phyloP scores from a whole-genome alignment of 148 eudicot species.

The Arctostaphylos glauca region DNA sequence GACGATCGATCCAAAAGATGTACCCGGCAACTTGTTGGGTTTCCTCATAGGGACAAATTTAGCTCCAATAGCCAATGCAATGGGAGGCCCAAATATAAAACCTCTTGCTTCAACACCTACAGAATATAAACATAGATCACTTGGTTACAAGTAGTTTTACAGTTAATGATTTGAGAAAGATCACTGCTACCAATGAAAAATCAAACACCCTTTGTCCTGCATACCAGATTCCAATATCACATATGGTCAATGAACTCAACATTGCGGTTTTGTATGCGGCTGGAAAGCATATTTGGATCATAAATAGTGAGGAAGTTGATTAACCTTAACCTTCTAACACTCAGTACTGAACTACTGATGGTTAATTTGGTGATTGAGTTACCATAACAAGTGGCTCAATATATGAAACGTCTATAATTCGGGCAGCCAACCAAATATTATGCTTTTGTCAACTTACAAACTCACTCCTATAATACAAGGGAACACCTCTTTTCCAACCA shows the following conservation, averaged over 20 bases:
- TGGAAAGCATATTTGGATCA: not conserved
- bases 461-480: not conserved
- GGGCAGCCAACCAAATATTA: not conserved
- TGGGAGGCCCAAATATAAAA: constrained; percentile 96
- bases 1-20: not conserved
- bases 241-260: not conserved
- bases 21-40: constrained; percentile 92
- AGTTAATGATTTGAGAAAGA: not conserved
- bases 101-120: constrained; percentile 98
- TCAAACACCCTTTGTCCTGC: not conserved
- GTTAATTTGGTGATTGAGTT: not conserved
- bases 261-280: not conserved
- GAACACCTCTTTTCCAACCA: too few relatives aligned
- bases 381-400: not conserved
- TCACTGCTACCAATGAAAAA: not conserved
- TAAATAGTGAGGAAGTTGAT: not conserved
- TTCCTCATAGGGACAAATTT: constrained; percentile 96
- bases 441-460: not conserved
- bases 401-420: not conserved
- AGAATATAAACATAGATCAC: constrained; percentile 12
- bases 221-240: not conserved
- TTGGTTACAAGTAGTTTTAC: not conserved
- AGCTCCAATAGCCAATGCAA: constrained; percentile 96
- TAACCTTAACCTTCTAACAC: not conserved
- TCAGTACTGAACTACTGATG: not conserved